Evolutionary conservation across 2,329 filamentous ascomycete species (phyloP), one percentile per base, ranked within the genome.

Genomic region (Dothidotthia symphoricarpi): DNA sequence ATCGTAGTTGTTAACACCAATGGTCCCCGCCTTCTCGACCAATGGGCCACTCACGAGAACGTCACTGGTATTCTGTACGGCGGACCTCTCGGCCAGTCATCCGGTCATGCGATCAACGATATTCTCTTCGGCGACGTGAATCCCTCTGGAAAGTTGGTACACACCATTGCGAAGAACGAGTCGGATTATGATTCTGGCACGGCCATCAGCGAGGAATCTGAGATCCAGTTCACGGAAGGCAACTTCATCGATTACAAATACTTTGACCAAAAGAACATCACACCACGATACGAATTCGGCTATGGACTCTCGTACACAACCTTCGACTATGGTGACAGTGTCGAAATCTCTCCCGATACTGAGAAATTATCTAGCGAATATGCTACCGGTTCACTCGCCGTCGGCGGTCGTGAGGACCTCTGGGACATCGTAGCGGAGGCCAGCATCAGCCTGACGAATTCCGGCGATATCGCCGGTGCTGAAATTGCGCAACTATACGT

Each of bases 11-110:
- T 64, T 12, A 59, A 70, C 43, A 63, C 59, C 13, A 61, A 54
- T 6, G 88, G 88, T 0, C 80, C 88, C 1, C 84, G 91, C 2
- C 69, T 93, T 0, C 68, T 95, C n/a, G 78, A 80, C 4, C 77
- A 86, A n/a, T 90, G 81, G 75, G 81, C 84, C 53, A 70, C 84
- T 32, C 80, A 81, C 64, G 77, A 80, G 24, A 94, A 93, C 65
- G 75, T 94, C 29, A 88, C 86, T 0, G 88, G 86, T 16, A 87
- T 93, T 29, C 59, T 93, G 1, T 89, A 83, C 78, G 86, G 85
- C 13, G 84, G 85, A 49, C 68, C 87, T n/a, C 87, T 87, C 0
- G 88, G 88, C 7, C 83, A 94, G 61, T 85, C 94, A 61, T 83
- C 81, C 9, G 88, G 88, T 35, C 84, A 87, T 59, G 76, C 84